These are phyloP conservation scores for Claviceps citrina DNA, from an alignment of 2,329 filamentous ascomycete species.

Conservation along the genomic window DNA sequence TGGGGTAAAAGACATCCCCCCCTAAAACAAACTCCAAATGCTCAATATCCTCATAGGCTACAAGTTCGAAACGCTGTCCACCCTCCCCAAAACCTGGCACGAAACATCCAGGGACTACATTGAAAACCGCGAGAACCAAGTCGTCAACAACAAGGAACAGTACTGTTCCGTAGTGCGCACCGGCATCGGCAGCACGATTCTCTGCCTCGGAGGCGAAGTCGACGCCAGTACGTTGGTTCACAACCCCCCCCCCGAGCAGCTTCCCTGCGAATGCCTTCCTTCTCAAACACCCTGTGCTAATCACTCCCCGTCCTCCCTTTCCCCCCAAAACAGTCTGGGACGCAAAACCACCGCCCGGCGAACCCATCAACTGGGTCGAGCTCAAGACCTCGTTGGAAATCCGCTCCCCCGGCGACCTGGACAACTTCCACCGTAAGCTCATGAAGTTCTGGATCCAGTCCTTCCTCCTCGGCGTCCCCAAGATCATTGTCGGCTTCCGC, in stretches of 20 bases:
- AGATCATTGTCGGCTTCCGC: conserved; percentile 81
- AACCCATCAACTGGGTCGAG: conserved; percentile 82
- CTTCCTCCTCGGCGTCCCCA: conserved; percentile 83
- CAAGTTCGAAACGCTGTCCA: conserved; percentile 82
- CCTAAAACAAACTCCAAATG: background rate
- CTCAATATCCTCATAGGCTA: conserved; percentile 45
- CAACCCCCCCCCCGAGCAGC: background rate
- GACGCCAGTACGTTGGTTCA: conserved; percentile 49
- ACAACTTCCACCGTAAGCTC: conserved; percentile 75
- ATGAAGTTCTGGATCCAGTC: conserved; percentile 96
- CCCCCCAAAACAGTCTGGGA: conserved; percentile 52
- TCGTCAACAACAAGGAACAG: conserved; percentile 80
- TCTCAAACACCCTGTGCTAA: background rate
- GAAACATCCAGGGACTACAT: conserved; percentile 61
- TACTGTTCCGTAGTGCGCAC: conserved; percentile 92
- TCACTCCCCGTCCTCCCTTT: background rate
- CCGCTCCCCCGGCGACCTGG: conserved; percentile 47
- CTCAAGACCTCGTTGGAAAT: conserved; percentile 79
- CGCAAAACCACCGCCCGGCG: conserved; percentile 51
- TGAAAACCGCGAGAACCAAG: conserved; percentile 51
- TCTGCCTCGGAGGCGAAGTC: conserved; percentile 85
- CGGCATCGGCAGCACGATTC: conserved; percentile 56
- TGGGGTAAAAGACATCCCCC: conserved; percentile 48
- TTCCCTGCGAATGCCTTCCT: background rate
- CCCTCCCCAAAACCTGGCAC: conserved; percentile 61